These are phyloP conservation scores for Taphrina confusa DNA, from an alignment of 1,139 yeast genomes.

Conservation along the genomic window DNA sequence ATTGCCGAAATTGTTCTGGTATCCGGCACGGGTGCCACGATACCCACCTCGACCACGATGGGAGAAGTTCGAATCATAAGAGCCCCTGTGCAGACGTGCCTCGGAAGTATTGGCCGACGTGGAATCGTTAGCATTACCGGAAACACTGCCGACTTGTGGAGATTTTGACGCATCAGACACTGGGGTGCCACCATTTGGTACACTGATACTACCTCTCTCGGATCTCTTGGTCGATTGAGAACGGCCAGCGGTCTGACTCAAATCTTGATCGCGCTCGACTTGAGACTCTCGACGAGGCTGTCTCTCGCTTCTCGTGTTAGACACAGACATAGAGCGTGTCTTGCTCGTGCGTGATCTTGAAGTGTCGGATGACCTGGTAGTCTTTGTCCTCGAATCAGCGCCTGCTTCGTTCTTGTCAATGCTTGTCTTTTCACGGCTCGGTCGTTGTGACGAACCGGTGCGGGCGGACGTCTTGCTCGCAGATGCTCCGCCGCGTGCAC, in stretches of 20 bases:
- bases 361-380: constrained; percentile 15
- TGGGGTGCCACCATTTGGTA: constrained; percentile 13
- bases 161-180: constrained; percentile 21
- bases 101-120: background rate
- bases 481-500: constrained; percentile 22
- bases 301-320: background rate
- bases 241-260: background rate
- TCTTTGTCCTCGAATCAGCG: background rate
- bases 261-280: background rate
- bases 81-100: constrained; percentile 9
- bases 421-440: constrained; percentile 9
- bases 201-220: constrained; percentile 20
- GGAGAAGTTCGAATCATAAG: constrained; percentile 13
- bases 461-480: background rate
- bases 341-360: constrained; percentile 6
- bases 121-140: background rate
- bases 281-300: constrained; percentile 6
- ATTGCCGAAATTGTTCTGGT: constrained; percentile 6
- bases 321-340: constrained; percentile 7
- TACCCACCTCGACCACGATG: constrained; percentile 22
- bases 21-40: constrained; percentile 20
- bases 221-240: constrained; percentile 9
- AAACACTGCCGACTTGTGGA: background rate
- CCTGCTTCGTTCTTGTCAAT: background rate
- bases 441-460: background rate